These are phyloP conservation scores for Suhomyces prunicola DNA, from an alignment of 805 yeast genomes.

Conservation along the genomic window DNA sequence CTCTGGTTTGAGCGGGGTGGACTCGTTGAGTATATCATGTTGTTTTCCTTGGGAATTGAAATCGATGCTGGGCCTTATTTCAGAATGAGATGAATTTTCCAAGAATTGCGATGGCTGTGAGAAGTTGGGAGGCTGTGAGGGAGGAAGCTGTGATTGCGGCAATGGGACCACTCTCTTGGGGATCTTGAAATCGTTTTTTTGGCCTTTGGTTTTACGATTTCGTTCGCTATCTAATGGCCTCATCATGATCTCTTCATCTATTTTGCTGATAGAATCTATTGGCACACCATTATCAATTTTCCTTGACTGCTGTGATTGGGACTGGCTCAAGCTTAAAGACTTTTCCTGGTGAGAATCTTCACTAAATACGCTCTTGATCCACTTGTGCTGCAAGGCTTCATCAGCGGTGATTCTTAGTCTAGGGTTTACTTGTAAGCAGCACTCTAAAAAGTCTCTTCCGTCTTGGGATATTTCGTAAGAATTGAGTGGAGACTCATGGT, in stretches of 20 bases:
- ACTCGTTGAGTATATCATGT: background rate
- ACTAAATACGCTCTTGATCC: conserved; percentile 53
- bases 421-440: conserved; percentile 77
- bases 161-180: conserved; percentile 44
- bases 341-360: conserved; percentile 27
- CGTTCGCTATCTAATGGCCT: conserved; percentile 37
- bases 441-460: conserved; percentile 69
- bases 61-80: background rate
- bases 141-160: conserved; percentile 36
- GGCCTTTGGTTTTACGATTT: conserved; percentile 17
- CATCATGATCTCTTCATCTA: conserved; percentile 43
- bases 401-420: conserved; percentile 66
- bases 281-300: conserved; percentile 39
- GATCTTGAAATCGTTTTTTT: conserved; percentile 37
- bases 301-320: conserved; percentile 62
- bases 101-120: conserved; percentile 10
- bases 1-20: background rate
- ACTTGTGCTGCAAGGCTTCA: conserved; percentile 73
- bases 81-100: background rate
- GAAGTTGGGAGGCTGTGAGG: background rate
- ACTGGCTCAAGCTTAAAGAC: conserved; percentile 63
- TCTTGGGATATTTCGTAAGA: conserved; percentile 62
- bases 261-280: conserved; percentile 34
- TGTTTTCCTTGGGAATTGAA: background rate
- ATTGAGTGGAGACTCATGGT: conserved; percentile 71